Base-by-base conservation (phyloP, 2,329 filamentous ascomycete species). In the Botryotinia convoluta region DNA sequence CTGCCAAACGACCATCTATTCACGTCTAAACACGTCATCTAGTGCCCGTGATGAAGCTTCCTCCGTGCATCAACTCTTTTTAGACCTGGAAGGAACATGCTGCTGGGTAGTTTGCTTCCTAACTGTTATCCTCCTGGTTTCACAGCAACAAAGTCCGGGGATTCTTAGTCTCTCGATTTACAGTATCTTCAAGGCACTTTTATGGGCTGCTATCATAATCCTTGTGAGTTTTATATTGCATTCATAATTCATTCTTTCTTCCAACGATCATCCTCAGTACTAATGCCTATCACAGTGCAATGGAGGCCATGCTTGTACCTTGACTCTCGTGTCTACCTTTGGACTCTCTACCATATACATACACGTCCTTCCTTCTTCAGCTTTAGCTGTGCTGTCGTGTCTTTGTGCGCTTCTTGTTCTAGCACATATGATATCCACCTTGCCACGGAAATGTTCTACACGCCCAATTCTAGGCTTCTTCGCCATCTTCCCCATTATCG, bases 71-170 rank as follows among this genome's bases (percentile, higher is more conserved):
- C 37, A 68, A 16, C 29, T 72, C 9, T 48, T 72, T 59, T 54
- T 37, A 7, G 18, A 54, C 20, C 26, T 72, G 20, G 62, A 72
- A n/a, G 57, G 35, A 35, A 72, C 71, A 39, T 72, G 71, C n/a
- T 72, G 71, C 62, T 72, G 71, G 71, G 37, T 69, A n/a, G 63
- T 72, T 29, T 72, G 62, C 63, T 69, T 72, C 42, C 48, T 68
- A 9, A 68, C 71, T 20, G 44, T 68, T 26, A 72, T 72, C 16
- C 62, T 72, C 44, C 63, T 68, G 12, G 62, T 60, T 61, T 72
- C 62, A 69, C 62, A 54, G 29, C 71, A 69, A 45, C 37, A 60
- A 26, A 26, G 29, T 39, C 62, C 54, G 4, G 37, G 14, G 9
- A 42, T 68, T 26, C n/a, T 29, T 32, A 60, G 62, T 60, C 29